These are phyloP conservation scores for Ambrosia artemisiifolia DNA, from an alignment of 129 eudicot genomes.

Conservation along the genomic window DNA sequence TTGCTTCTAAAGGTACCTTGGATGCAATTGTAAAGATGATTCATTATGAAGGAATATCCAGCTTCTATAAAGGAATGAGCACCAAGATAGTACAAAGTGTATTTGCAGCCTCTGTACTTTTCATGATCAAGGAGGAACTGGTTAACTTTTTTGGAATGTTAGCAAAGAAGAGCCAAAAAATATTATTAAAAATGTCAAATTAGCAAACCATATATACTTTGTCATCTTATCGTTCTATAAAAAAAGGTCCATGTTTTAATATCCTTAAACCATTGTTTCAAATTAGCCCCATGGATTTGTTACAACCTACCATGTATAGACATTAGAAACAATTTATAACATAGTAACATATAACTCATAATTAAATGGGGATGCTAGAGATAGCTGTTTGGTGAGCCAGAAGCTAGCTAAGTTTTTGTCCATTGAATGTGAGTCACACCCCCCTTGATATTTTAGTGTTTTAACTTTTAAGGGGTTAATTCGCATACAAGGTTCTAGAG, in stretches of 20 bases:
- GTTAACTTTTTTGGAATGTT: constrained; percentile 55
- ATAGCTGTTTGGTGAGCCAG: too few relatives aligned
- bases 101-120: constrained; percentile 94
- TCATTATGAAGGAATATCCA: constrained; percentile 72
- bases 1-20: constrained; percentile 51
- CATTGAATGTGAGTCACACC: too few relatives aligned
- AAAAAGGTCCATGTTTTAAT: background rate
- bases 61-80: constrained; percentile 98
- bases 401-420: too few relatives aligned
- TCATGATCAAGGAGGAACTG: constrained; percentile 96
- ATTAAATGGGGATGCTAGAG: too few relatives aligned
- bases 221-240: constrained; percentile 1
- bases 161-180: constrained; percentile 36
- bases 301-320: too few relatives aligned
- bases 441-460: too few relatives aligned
- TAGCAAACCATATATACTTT: constrained; percentile 9
- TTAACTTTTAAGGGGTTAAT: too few relatives aligned
- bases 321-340: too few relatives aligned
- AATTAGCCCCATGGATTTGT: too few relatives aligned
- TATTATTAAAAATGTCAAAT: constrained; percentile 23
- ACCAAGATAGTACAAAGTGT: constrained; percentile 98
- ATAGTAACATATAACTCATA: too few relatives aligned
- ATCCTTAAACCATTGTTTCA: background rate
- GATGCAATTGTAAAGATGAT: constrained; percentile 96
- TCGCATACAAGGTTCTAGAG: too few relatives aligned